These are phyloP conservation scores for Aspergillus novoparasiticus DNA, from an alignment of 2,329 filamentous ascomycete species.

Conservation along the genomic window DNA sequence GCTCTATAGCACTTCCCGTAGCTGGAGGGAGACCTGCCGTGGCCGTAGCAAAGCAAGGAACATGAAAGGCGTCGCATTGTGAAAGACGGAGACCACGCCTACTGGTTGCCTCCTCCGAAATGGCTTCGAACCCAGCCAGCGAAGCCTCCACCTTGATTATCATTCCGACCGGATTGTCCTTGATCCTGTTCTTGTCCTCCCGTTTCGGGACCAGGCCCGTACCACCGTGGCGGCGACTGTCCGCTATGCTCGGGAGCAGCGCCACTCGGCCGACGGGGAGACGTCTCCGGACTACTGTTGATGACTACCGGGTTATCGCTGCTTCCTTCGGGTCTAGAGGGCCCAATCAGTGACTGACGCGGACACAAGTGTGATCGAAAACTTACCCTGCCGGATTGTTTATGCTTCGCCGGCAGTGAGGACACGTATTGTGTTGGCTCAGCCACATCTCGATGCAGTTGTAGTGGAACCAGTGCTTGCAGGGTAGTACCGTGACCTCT, in stretches of 20 bases:
- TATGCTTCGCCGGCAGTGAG: constrained; percentile 54
- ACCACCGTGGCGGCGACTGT: neutral
- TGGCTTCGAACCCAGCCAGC: constrained; percentile 30
- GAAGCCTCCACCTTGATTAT: constrained; percentile 16
- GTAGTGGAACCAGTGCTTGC: constrained; percentile 91
- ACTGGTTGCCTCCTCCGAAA: constrained; percentile 22
- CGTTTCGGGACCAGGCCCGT: neutral
- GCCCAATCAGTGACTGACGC: neutral
- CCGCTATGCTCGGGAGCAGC: neutral
- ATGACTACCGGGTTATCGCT: constrained; percentile 23
- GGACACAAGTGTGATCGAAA: no score
- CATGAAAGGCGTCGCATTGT: neutral
- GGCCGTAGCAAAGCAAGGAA: neutral
- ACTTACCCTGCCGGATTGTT: constrained; percentile 29
- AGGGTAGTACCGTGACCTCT: constrained; percentile 77
- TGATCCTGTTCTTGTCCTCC: constrained; percentile 4
- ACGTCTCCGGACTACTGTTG: constrained; percentile 18
- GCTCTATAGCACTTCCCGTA: neutral
- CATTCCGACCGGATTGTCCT: neutral
- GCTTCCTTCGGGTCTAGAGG: constrained; percentile 16
- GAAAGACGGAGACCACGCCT: neutral
- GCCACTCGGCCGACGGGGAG: constrained; percentile 13
- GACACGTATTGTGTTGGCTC: constrained; percentile 88
- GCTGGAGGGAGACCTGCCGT: neutral
- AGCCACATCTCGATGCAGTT: constrained; percentile 82